phyloP scores from a whole-genome alignment of 345 rosid genomes.

The Combretum micranthum region DNA sequence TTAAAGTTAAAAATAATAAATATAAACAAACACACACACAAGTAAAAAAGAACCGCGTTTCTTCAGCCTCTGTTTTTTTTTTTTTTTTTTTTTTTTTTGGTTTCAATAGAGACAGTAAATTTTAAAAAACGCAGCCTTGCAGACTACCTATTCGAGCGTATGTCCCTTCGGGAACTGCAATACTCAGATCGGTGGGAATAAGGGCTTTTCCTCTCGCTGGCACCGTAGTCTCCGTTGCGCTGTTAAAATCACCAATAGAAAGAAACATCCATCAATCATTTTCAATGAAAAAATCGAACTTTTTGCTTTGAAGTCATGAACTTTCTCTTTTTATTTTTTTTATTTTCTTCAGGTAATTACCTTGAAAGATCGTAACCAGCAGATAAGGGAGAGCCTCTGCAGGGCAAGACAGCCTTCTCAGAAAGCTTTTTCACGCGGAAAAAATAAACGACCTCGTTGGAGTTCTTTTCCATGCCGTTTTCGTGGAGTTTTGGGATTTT shows the following conservation, averaged over 20 bases:
- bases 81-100: too few relatives aligned
- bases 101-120: background rate
- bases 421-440: conserved; percentile 72
- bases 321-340: too few relatives aligned
- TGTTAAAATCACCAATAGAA: conserved; percentile 8
- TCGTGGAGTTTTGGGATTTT: conserved; percentile 42
- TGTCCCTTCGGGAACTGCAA: conserved; percentile 61
- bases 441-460: conserved; percentile 2
- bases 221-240: conserved; percentile 55
- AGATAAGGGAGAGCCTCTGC: conserved; percentile 60
- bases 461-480: conserved; percentile 22
- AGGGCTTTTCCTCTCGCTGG: conserved; percentile 83
- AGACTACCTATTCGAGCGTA: conserved; percentile 64
- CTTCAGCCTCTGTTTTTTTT: too few relatives aligned
- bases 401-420: conserved; percentile 59
- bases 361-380: conserved; percentile 86
- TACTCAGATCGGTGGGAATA: conserved; percentile 67
- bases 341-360: conserved; percentile 3
- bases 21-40: too few relatives aligned
- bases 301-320: background rate
- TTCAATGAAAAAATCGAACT: too few relatives aligned
- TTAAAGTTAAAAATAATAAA: too few relatives aligned
- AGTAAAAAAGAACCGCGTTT: too few relatives aligned
- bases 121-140: background rate
- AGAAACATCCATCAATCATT: background rate